A percentile compares a stretch with the other conserved stretches of the same genome.
phyloP scores from a whole-genome alignment of 768 basidiomycete genomes.

The Leucocoprinus leucothites region DNA sequence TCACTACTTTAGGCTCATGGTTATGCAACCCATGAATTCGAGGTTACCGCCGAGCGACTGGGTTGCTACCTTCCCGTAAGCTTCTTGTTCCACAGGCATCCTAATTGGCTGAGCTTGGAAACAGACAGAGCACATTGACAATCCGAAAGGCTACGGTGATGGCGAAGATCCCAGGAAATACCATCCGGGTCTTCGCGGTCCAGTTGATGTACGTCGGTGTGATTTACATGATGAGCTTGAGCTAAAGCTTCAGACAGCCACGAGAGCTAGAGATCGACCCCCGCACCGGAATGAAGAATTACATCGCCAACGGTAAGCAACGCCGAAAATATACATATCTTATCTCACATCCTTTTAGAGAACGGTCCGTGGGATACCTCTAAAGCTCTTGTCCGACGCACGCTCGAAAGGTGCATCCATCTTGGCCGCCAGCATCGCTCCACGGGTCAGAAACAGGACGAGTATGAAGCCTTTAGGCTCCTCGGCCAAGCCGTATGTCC shows the following conservation, averaged over 20 bases:
- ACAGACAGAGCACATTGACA: constrained; percentile 86
- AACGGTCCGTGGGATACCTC: constrained; percentile 86
- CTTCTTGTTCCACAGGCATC: constrained; percentile 14
- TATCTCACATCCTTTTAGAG: constrained; percentile 33
- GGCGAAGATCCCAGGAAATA: constrained; percentile 81
- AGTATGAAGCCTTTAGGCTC: constrained; percentile 78
- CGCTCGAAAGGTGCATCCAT: constrained; percentile 76
- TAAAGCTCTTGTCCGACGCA: constrained; percentile 70
- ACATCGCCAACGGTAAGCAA: constrained; percentile 73
- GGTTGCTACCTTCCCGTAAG: constrained; percentile 80
- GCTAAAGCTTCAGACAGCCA: constrained; percentile 38
- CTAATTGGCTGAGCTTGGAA: background rate
- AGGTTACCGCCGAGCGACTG: constrained; percentile 79
- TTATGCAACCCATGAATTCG: constrained; percentile 81
- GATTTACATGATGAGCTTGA: constrained; percentile 1
- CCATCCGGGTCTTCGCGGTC: constrained; percentile 73
- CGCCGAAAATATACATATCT: background rate
- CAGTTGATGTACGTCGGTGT: constrained; percentile 60
- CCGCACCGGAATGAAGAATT: constrained; percentile 91
- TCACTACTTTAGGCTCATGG: constrained; percentile 57
- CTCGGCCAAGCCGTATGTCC: constrained; percentile 61
- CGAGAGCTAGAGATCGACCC: constrained; percentile 84
- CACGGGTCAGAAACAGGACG: constrained; percentile 57
- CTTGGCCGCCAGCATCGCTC: constrained; percentile 64
- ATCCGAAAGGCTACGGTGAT: constrained; percentile 86